phyloP scores from a whole-genome alignment of 257 asterid species.

The Primulina eburnea region DNA sequence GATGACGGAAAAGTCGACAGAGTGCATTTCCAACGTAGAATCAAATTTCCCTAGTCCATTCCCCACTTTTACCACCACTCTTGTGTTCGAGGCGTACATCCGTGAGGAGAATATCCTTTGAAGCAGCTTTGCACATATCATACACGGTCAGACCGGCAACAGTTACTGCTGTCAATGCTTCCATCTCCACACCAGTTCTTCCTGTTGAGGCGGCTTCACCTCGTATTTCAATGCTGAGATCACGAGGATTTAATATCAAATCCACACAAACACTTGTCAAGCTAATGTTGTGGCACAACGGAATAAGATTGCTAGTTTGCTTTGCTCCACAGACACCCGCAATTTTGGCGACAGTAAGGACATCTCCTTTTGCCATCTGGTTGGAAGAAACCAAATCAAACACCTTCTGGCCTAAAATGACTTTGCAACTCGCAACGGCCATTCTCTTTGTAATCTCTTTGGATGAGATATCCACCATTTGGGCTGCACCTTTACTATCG shows the following conservation, averaged over 20 bases:
- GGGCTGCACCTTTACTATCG: slow-evolving; percentile 66
- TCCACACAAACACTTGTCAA: slow-evolving; percentile 58
- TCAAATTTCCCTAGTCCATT: slow-evolving; percentile 64
- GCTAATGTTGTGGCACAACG: slow-evolving; percentile 72
- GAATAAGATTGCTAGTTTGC: slow-evolving; percentile 78
- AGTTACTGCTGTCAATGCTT: slow-evolving; percentile 72
- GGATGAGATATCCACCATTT: slow-evolving; percentile 72
- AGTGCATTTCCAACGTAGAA: slow-evolving; percentile 3
- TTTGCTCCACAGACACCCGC: slow-evolving; percentile 80
- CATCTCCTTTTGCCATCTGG: slow-evolving; percentile 79
- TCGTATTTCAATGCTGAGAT: slow-evolving; percentile 55
- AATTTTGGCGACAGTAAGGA: slow-evolving; percentile 70
- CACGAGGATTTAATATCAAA: slow-evolving; percentile 44
- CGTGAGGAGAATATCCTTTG: slow-evolving; percentile 63
- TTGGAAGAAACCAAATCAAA: slow-evolving; percentile 72
- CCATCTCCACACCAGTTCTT: slow-evolving; percentile 93
- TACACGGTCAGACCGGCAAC: slow-evolving; percentile 81
- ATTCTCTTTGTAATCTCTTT: slow-evolving; percentile 64
- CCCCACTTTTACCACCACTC: slow-evolving; percentile 83
- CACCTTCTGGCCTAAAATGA: slow-evolving; percentile 57
- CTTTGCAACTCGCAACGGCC: slow-evolving; percentile 77
- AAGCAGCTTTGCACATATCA: slow-evolving; percentile 88
- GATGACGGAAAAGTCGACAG: no score
- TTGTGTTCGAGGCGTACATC: slow-evolving; percentile 61
- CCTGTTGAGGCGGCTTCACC: slow-evolving; percentile 58